phyloP scores from a whole-genome alignment of 1,284 basidiomycete species.

The Naganishia sp. region DNA sequence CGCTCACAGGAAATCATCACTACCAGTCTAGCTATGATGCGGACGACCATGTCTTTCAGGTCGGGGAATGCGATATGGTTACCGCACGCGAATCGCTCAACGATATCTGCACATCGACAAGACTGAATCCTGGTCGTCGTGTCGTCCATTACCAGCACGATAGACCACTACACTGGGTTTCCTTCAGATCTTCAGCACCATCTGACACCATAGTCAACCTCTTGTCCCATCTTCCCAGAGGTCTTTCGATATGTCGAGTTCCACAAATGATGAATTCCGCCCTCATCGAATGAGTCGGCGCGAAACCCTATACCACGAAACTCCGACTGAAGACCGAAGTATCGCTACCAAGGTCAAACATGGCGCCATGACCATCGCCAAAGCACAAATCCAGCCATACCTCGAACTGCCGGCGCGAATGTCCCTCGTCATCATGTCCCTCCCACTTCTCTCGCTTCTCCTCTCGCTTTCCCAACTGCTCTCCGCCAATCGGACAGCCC shows the following conservation, averaged over 20 bases:
- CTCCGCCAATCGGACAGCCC: conserved; percentile 23
- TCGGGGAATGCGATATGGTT: too few relatives aligned
- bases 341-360: neutral
- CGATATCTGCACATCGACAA: too few relatives aligned
- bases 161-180: too few relatives aligned
- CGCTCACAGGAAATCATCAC: too few relatives aligned
- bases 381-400: conserved; percentile 27
- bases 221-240: too few relatives aligned
- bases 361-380: neutral
- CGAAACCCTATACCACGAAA: neutral
- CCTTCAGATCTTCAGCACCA: too few relatives aligned
- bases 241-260: neutral
- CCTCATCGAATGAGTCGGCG: conserved; percentile 11
- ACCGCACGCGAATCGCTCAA: too few relatives aligned
- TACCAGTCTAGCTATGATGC: too few relatives aligned
- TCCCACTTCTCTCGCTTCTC: conserved; percentile 32
- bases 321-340: neutral
- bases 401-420: conserved; percentile 31
- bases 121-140: too few relatives aligned
- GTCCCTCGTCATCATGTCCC: conserved; percentile 30
- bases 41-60: too few relatives aligned
- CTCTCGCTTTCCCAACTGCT: conserved; percentile 31
- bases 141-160: too few relatives aligned
- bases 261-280: neutral
- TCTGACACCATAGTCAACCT: too few relatives aligned